These are phyloP conservation scores for Triticum aestivum DNA, from an alignment of 176 grass and related monocot species.

Conservation along the genomic window IWGSC_CS_RefSeq_v2.1 NC_057797.1:42795450-42795949, in stretches of 20 bases:
- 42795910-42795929: no score
- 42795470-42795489: constrained; percentile 82
- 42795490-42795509: constrained; percentile 87
- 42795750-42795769: constrained; percentile 79
- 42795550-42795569: constrained; percentile 78
- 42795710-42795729: constrained; percentile 88
- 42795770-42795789: constrained; percentile 79
- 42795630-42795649: constrained; percentile 80
- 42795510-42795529: constrained; percentile 90
- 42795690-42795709: constrained; percentile 80
- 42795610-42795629: constrained; percentile 81
- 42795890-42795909: no score
- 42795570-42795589: constrained; percentile 82
- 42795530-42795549: constrained; percentile 95
- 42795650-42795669: constrained; percentile 91
- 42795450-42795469: constrained; percentile 88
- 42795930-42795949: no score
- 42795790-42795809: constrained; percentile 87
- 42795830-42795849: neutral
- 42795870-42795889: no score
- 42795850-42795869: neutral
- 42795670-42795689: constrained; percentile 79
- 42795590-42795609: constrained; percentile 82
- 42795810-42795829: constrained; percentile 53
- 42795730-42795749: constrained; percentile 86